Percentiles rank a stretch among this genome's conserved stretches.
Conservation (phyloP, 108 stramenopile species). For the Seminavis robusta region DNA sequence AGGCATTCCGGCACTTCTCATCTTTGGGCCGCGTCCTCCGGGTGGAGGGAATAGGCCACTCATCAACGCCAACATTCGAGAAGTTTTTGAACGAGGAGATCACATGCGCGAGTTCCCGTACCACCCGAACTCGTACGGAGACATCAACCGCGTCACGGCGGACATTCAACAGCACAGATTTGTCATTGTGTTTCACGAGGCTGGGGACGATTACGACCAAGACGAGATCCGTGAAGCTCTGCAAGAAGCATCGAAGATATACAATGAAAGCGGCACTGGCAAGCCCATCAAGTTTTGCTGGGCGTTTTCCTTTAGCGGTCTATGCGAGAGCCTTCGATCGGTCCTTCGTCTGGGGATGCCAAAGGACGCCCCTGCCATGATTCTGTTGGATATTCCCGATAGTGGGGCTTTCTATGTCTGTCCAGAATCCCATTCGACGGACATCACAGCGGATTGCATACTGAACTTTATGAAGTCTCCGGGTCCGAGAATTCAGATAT, state of each 20-base stretch:
- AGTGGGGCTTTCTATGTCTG: conserved; percentile 53
- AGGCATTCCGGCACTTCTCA: conserved; percentile 59
- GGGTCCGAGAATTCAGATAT: not conserved
- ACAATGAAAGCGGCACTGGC: conserved; percentile 21
- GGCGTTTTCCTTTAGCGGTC: conserved; percentile 19
- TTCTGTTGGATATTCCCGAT: conserved; percentile 59
- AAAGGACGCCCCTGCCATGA: conserved; percentile 31
- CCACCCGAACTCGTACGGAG: conserved; percentile 56
- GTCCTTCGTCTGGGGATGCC: conserved; percentile 27
- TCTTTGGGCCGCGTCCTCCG: conserved; percentile 34
- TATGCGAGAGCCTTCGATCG: conserved; percentile 35
- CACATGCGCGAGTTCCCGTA: conserved; percentile 65
- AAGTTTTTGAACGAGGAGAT: conserved; percentile 43
- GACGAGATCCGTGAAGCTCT: conserved; percentile 45
- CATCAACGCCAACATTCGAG: conserved; percentile 49
- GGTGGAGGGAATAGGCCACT: conserved; percentile 43
- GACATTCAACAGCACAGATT: conserved; percentile 55
- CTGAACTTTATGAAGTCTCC: conserved; percentile 2
- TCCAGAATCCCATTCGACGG: conserved; percentile 23
- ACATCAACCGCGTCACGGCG: conserved; percentile 47
- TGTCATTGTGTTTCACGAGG: conserved; percentile 58
- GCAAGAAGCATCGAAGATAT: conserved; percentile 38
- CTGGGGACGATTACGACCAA: conserved; percentile 58
- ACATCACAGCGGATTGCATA: conserved; percentile 42
- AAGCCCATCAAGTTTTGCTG: conserved; percentile 52